Conservation (phyloP, 192 early-diverging fungal genomes). For the Podila verticillata region DNA sequence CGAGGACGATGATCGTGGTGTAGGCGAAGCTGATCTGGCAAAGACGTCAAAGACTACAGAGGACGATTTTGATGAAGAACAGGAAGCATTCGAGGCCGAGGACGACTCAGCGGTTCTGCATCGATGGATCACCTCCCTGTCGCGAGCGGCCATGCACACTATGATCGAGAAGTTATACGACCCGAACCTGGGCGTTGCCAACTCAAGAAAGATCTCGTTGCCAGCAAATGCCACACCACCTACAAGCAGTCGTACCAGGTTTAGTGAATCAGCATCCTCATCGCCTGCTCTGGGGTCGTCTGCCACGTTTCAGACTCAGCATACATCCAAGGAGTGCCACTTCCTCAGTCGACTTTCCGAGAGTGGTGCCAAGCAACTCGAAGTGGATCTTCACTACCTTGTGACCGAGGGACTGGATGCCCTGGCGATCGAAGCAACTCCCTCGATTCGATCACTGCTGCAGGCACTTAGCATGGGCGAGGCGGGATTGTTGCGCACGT, state of each 20-base stretch:
- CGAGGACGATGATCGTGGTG: slow-evolving; percentile 28
- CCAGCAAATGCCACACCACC: slow-evolving; percentile 15
- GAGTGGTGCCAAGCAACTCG: slow-evolving; percentile 64
- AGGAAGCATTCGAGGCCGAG: slow-evolving; percentile 38
- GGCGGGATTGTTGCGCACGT: slow-evolving; percentile 25
- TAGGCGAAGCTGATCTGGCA: slow-evolving; percentile 19
- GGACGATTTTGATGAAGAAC: slow-evolving; percentile 17
- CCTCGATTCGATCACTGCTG: slow-evolving; percentile 28
- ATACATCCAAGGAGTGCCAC: slow-evolving; percentile 8
- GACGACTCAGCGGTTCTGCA: slow-evolving; percentile 60
- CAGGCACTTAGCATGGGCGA: slow-evolving; percentile 31
- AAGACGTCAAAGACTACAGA: background rate
- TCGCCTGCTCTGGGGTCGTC: slow-evolving; percentile 4
- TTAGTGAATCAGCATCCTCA: background rate
- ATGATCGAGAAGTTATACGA: slow-evolving; percentile 40
- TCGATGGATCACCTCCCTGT: slow-evolving; percentile 75
- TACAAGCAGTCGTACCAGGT: background rate
- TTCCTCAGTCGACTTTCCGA: slow-evolving; percentile 36
- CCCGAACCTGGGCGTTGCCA: slow-evolving; percentile 30
- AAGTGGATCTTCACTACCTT: slow-evolving; percentile 72
- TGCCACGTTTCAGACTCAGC: background rate
- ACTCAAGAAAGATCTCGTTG: background rate
- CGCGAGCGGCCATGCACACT: slow-evolving; percentile 66
- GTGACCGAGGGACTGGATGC: slow-evolving; percentile 50
- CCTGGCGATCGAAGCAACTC: slow-evolving; percentile 37